Percentiles rank a stretch among this genome's conserved stretches.
These are phyloP conservation scores for Claviceps capensis DNA, from an alignment of 2,329 filamentous ascomycete species.

Conservation along the genomic window DNA sequence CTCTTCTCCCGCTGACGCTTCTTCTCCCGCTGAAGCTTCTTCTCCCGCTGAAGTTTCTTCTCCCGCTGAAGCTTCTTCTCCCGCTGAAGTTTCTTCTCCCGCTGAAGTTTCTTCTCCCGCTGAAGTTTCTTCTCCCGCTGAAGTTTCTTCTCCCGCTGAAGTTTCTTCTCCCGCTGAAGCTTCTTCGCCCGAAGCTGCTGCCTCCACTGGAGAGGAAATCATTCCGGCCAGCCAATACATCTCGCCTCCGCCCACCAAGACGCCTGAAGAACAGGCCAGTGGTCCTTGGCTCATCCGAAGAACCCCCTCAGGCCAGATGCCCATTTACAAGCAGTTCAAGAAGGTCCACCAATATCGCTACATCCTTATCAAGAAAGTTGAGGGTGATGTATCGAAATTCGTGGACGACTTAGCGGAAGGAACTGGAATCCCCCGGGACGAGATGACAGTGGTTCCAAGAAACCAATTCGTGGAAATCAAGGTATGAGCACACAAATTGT, in stretches of 20 bases:
- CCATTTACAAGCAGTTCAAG: conserved; percentile 64
- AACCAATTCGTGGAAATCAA: conserved; percentile 66
- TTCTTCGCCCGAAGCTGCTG: conserved; percentile 9
- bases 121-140: too few relatives aligned
- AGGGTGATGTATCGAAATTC: conserved; percentile 55
- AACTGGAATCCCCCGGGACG: conserved; percentile 41
- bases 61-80: neutral
- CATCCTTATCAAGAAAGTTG: conserved; percentile 61
- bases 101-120: too few relatives aligned
- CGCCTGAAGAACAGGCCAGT: conserved; percentile 15
- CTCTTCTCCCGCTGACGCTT: neutral
- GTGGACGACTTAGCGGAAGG: conserved; percentile 46
- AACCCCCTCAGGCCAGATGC: conserved; percentile 55
- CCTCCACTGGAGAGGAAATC: too few relatives aligned
- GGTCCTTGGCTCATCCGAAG: conserved; percentile 57
- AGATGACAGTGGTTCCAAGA: conserved; percentile 40
- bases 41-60: too few relatives aligned
- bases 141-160: conserved; percentile 5
- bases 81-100: too few relatives aligned
- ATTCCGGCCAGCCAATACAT: conserved; percentile 12
- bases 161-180: conserved; percentile 6
- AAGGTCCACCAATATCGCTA: conserved; percentile 54
- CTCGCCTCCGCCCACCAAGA: conserved; percentile 18
- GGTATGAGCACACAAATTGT: conserved; percentile 29
- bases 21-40: too few relatives aligned